These are phyloP conservation scores for Marchantia polymorpha DNA, from an alignment of 225 moss, liverwort and hornwort genomes.

Conservation along the genomic window DNA sequence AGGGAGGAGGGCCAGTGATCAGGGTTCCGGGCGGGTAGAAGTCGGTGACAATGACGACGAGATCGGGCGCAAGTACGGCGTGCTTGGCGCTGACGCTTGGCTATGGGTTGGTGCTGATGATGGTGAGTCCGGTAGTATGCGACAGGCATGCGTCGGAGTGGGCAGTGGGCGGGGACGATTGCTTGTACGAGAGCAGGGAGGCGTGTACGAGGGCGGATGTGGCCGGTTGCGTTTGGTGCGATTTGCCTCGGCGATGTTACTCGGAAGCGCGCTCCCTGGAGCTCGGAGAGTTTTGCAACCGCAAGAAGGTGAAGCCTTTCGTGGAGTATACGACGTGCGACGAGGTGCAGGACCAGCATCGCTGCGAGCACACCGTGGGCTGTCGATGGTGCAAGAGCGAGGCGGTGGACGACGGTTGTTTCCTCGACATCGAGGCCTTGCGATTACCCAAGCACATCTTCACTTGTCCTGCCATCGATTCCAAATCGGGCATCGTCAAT, in stretches of 20 bases:
- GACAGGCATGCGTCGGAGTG: constrained; percentile 11
- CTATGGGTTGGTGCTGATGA: background rate
- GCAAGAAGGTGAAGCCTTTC: constrained; percentile 13
- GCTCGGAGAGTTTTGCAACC: constrained; percentile 35
- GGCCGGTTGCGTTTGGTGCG: constrained; percentile 52
- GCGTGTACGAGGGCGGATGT: constrained; percentile 41
- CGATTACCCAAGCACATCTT: constrained; percentile 50
- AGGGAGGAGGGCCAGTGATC: too few relatives aligned
- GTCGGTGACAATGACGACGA: too few relatives aligned
- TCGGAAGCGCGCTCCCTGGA: constrained; percentile 37
- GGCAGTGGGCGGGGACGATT: constrained; percentile 27
- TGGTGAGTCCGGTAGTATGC: constrained; percentile 3
- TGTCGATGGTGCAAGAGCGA: constrained; percentile 60
- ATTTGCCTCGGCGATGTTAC: constrained; percentile 43
- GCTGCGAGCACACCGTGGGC: constrained; percentile 33
- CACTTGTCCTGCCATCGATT: constrained; percentile 21
- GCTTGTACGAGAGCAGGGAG: constrained; percentile 35
- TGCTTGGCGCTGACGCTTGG: too few relatives aligned
- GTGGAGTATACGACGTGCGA: constrained; percentile 29
- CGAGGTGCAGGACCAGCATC: constrained; percentile 26
- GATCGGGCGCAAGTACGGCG: too few relatives aligned
- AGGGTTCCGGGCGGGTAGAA: too few relatives aligned
- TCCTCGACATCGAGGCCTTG: constrained; percentile 42
- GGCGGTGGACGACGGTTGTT: constrained; percentile 52
- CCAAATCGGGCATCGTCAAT: too few relatives aligned